phyloP scores from a whole-genome alignment of 345 rosid species.

The Salix dunnii region DNA sequence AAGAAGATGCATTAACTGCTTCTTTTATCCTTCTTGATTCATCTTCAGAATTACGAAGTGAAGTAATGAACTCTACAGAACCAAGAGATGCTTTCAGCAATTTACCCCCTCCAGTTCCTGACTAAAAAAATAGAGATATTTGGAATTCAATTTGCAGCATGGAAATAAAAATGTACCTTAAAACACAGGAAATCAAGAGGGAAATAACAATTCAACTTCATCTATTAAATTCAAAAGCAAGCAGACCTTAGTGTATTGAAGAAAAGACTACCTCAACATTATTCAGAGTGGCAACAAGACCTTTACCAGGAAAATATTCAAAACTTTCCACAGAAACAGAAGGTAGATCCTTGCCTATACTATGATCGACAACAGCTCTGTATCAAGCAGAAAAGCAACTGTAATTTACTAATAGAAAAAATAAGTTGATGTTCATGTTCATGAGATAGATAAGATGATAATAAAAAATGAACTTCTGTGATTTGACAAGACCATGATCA shows the following conservation, averaged over 20 bases:
- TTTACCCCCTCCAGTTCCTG: constrained; percentile 52
- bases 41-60: constrained; percentile 67
- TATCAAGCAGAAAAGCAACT: constrained; percentile 17
- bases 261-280: constrained; percentile 51
- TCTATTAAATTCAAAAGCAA: background rate
- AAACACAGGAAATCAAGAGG: background rate
- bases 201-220: background rate
- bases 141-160: constrained; percentile 12
- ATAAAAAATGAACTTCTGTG: background rate
- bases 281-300: constrained; percentile 82
- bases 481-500: background rate
- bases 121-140: constrained; percentile 38
- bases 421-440: background rate
- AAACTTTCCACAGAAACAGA: constrained; percentile 73
- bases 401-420: constrained; percentile 4
- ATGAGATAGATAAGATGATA: background rate
- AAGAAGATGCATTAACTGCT: constrained; percentile 76
- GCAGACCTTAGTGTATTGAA: background rate
- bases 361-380: constrained; percentile 98
- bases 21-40: constrained; percentile 69
- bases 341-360: constrained; percentile 88
- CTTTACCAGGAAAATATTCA: constrained; percentile 93
- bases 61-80: constrained; percentile 86
- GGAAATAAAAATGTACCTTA: background rate
- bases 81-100: constrained; percentile 82